These are phyloP conservation scores for Fomes fomentarius DNA, from an alignment of 1,284 basidiomycete species.

Conservation along the genomic window DNA sequence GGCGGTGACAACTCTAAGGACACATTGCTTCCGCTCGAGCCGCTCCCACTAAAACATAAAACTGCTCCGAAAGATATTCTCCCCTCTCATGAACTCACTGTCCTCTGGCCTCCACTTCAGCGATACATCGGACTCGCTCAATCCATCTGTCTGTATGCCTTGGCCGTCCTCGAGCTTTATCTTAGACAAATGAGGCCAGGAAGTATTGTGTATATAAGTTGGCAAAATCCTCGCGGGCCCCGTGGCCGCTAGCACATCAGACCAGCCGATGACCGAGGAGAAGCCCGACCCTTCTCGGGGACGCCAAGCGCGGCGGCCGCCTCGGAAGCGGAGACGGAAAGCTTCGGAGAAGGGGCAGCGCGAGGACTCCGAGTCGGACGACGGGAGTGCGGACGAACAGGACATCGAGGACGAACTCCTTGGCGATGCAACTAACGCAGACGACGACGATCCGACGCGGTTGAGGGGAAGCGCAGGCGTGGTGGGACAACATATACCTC, in stretches of 20 bases:
- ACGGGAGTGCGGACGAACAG: not conserved
- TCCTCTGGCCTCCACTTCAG: conserved; percentile 3
- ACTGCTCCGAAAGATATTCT: conserved; percentile 29
- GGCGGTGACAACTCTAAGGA: conserved; percentile 24
- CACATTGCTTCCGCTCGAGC: not conserved
- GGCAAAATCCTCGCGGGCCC: not conserved
- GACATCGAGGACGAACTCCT: not conserved
- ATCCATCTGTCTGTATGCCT: conserved; percentile 25
- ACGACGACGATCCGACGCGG: conserved; percentile 6
- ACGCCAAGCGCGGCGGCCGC: not conserved
- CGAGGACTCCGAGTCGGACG: not conserved
- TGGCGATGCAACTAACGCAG: not conserved
- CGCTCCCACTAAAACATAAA: too few relatives aligned
- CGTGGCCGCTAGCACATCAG: not conserved
- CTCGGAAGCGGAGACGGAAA: conserved; percentile 1
- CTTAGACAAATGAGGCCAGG: conserved; percentile 29
- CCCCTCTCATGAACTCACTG: conserved; percentile 32
- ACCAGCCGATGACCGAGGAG: not conserved
- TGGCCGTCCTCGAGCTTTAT: conserved; percentile 23
- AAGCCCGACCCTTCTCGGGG: not conserved
- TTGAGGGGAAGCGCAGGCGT: not conserved
- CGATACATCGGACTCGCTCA: not conserved
- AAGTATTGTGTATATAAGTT: conserved; percentile 34
- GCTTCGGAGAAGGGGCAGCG: not conserved
- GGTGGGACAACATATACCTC: conserved; percentile 8